A percentile compares a stretch with the other conserved stretches of the same genome.
phyloP scores from a whole-genome alignment of 1,139 yeast species.

The Eremothecium gossypii region DNA sequence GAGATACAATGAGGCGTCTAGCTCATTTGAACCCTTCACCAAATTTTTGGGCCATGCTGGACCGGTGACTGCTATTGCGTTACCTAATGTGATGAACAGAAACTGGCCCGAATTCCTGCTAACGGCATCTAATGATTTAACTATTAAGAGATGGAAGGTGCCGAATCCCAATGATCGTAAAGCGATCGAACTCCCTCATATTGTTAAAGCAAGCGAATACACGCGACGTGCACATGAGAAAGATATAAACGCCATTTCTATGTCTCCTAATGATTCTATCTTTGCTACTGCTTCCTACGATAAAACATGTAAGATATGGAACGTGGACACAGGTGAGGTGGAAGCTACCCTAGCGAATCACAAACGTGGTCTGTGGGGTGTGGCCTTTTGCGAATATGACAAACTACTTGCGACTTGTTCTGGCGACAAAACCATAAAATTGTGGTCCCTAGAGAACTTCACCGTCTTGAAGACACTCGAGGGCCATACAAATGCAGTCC shows the following conservation, averaged over 20 bases:
- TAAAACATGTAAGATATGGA: constrained; percentile 85
- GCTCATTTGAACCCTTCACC: constrained; percentile 45
- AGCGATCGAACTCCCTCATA: constrained; percentile 26
- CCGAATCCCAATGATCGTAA: constrained; percentile 35
- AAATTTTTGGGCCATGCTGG: constrained; percentile 80
- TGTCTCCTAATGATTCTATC: constrained; percentile 78
- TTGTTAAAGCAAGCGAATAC: constrained; percentile 51
- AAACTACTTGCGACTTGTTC: constrained; percentile 69
- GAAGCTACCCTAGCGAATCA: constrained; percentile 82
- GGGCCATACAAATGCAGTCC: constrained; percentile 90
- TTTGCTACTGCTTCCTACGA: constrained; percentile 97
- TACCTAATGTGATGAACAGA: constrained; percentile 50
- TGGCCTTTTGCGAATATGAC: constrained; percentile 71
- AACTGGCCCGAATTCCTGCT: constrained; percentile 60
- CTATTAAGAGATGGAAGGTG: constrained; percentile 81
- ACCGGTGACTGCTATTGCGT: constrained; percentile 71
- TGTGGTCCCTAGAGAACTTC: constrained; percentile 79
- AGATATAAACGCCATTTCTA: constrained; percentile 81
- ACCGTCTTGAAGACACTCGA: constrained; percentile 76
- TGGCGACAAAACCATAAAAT: constrained; percentile 83
- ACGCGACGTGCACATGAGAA: constrained; percentile 96
- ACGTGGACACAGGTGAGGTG: constrained; percentile 69
- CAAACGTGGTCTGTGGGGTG: constrained; percentile 90
- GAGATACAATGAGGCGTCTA: constrained; percentile 42
- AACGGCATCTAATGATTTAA: constrained; percentile 83